A percentile compares a stretch with the other conserved stretches of the same genome.
Conservation (phyloP, 2,329 filamentous ascomycete genomes). For the Kalaharituber pfeilii region DNA sequence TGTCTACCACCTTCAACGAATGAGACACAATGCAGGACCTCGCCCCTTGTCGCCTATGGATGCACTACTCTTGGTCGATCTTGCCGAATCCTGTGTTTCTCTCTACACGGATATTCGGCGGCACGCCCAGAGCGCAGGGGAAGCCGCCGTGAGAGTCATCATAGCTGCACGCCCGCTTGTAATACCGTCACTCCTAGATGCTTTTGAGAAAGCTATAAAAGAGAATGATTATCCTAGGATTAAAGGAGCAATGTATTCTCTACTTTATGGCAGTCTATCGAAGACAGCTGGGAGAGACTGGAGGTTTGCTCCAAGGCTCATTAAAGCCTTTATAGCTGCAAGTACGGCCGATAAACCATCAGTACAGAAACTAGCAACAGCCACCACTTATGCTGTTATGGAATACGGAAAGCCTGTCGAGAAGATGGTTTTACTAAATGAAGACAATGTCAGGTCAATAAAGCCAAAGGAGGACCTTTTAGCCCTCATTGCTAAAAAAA, state of each 20-base stretch:
- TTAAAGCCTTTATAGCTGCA: conserved; percentile 77
- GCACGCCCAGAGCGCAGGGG: conserved; percentile 77
- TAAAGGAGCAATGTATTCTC: conserved; percentile 82
- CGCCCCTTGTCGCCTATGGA: conserved; percentile 82
- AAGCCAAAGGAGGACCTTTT: conserved; percentile 49
- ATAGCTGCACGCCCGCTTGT: conserved; percentile 76
- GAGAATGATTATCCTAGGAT: conserved; percentile 74
- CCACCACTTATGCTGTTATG: conserved; percentile 67
- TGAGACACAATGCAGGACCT: conserved; percentile 81
- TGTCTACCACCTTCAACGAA: conserved; percentile 83
- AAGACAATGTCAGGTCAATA: conserved; percentile 51
- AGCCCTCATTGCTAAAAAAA: conserved; percentile 45
- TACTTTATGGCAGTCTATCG: conserved; percentile 73
- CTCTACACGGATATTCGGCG: conserved; percentile 90
- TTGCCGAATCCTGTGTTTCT: conserved; percentile 78
- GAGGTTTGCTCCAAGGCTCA: conserved; percentile 81
- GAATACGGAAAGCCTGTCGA: conserved; percentile 85
- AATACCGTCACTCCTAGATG: conserved; percentile 68
- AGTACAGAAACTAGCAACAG: conserved; percentile 72
- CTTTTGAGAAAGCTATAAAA: conserved; percentile 60
- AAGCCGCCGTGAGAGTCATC: conserved; percentile 81
- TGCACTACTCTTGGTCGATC: conserved; percentile 63
- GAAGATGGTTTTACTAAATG: conserved; percentile 65
- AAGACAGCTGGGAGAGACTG: conserved; percentile 83
- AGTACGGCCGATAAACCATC: conserved; percentile 84